Evolutionary conservation across 1,284 basidiomycete genomes (phyloP).

Genomic region (Volvariella surrecta): DNA sequence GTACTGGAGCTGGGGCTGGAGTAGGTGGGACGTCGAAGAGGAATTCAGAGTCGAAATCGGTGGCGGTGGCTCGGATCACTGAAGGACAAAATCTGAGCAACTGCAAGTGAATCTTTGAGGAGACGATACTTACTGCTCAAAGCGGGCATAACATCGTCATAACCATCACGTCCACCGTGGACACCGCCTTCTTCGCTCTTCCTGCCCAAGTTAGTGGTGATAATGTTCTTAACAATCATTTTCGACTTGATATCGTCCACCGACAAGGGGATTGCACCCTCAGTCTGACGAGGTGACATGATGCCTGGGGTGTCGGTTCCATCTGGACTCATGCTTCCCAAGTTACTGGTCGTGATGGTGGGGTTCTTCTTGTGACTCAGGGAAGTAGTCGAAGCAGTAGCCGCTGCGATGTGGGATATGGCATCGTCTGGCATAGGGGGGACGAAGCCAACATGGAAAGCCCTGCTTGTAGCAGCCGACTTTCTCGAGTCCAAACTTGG

Average conservation of each 20-base stretch:
- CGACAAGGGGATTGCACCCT: slow-evolving; percentile 57
- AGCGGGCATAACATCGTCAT: slow-evolving; percentile 57
- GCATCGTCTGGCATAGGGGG: slow-evolving; percentile 41
- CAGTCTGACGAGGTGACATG: slow-evolving; percentile 53
- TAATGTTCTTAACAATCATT: slow-evolving; percentile 18
- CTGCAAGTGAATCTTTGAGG: not conserved
- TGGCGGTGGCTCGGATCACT: slow-evolving; percentile 58
- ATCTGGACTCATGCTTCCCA: too few relatives aligned
- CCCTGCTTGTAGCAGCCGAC: slow-evolving; percentile 27
- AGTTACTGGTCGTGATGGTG: slow-evolving; percentile 4
- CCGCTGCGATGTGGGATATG: not conserved
- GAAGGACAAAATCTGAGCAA: not conserved
- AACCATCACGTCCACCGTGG: slow-evolving; percentile 18
- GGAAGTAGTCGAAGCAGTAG: not conserved
- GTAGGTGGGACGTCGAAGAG: slow-evolving; percentile 17
- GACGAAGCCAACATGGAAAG: slow-evolving; percentile 46
- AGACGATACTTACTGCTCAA: slow-evolving; percentile 39
- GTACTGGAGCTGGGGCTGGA: slow-evolving; percentile 9
- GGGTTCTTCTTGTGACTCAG: slow-evolving; percentile 2
- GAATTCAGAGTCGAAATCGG: not conserved
- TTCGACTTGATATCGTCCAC: slow-evolving; percentile 53
- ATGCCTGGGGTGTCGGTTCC: slow-evolving; percentile 11
- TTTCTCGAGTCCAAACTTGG: slow-evolving; percentile 52
- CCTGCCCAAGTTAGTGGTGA: not conserved
- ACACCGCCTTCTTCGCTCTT: slow-evolving; percentile 12